Conservation (phyloP, 768 basidiomycete genomes). For the Hypholoma fasciculare region DNA sequence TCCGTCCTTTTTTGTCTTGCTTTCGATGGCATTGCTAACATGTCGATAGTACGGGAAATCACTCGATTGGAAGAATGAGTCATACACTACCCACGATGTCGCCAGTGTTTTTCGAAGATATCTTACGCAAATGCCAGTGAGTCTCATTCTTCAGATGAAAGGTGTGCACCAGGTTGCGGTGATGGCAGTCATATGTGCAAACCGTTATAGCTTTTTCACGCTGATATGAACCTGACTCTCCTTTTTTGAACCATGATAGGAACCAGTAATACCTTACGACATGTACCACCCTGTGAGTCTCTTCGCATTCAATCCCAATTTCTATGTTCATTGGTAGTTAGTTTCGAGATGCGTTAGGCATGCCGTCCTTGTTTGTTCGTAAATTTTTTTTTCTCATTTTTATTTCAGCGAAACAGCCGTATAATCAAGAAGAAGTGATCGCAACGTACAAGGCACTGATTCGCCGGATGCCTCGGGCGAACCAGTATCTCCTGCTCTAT, state of each 20-base stretch:
- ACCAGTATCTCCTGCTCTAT: slow-evolving; percentile 96
- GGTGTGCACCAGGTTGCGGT: neutral
- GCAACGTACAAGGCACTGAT: slow-evolving; percentile 84
- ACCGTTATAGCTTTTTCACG: no score
- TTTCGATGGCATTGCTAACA: neutral
- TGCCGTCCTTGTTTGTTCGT: neutral
- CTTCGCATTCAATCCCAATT: slow-evolving; percentile 13
- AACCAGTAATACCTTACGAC: slow-evolving; percentile 91
- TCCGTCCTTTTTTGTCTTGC: neutral
- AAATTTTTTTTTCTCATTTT: slow-evolving; percentile 4
- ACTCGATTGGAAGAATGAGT: slow-evolving; percentile 84
- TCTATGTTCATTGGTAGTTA: slow-evolving; percentile 24
- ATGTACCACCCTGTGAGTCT: slow-evolving; percentile 82
- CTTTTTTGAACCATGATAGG: slow-evolving; percentile 43
- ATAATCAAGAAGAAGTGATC: slow-evolving; percentile 72
- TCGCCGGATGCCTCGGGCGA: slow-evolving; percentile 78
- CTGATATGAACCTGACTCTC: slow-evolving; percentile 7
- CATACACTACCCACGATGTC: slow-evolving; percentile 94
- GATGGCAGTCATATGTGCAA: neutral
- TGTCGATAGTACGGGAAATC: slow-evolving; percentile 82
- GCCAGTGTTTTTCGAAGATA: slow-evolving; percentile 96
- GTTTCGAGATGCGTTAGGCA: slow-evolving; percentile 82
- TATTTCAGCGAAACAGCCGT: slow-evolving; percentile 60
- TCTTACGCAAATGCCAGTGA: slow-evolving; percentile 93
- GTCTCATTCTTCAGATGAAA: slow-evolving; percentile 29